Evolutionary conservation across 169 alveolate genomes (phyloP).

Genomic region (Plasmodium adleri): DNA sequence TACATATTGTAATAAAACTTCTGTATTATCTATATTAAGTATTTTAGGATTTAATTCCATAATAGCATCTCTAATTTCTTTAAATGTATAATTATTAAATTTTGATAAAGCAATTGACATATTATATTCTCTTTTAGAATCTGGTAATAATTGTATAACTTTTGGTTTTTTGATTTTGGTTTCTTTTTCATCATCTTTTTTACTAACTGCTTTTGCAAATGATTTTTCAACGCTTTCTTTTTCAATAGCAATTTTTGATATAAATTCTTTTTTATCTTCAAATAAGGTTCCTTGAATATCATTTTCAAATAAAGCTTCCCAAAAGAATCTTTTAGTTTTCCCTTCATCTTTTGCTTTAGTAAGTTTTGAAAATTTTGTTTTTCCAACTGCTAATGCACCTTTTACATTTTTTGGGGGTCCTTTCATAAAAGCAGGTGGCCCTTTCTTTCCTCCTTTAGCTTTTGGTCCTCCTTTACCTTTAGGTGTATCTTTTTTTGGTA

Average conservation of each 20-base stretch:
- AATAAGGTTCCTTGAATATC: constrained; percentile 91
- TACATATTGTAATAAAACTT: constrained; percentile 87
- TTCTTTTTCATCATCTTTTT: constrained; percentile 27
- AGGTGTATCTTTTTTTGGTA: constrained; percentile 75
- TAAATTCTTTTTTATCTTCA: constrained; percentile 85
- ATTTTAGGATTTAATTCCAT: constrained; percentile 89
- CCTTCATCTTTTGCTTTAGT: constrained; percentile 84
- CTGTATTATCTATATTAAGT: constrained; percentile 90
- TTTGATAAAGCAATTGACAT: constrained; percentile 92
- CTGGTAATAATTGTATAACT: constrained; percentile 90
- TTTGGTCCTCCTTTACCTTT: constrained; percentile 35
- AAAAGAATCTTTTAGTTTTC: constrained; percentile 90
- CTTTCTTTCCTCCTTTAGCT: constrained; percentile 78
- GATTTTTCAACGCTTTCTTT: constrained; percentile 86
- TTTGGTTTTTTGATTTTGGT: constrained; percentile 65
- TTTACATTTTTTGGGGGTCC: constrained; percentile 84
- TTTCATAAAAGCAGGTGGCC: constrained; percentile 81
- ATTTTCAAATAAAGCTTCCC: constrained; percentile 93
- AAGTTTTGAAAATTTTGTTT: constrained; percentile 59
- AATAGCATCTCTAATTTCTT: constrained; percentile 91
- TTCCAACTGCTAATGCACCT: constrained; percentile 78
- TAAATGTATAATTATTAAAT: constrained; percentile 90
- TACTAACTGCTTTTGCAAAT: constrained; percentile 82
- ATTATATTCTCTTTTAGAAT: constrained; percentile 92
- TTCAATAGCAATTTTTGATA: constrained; percentile 84